Percentiles rank a stretch among this genome's conserved stretches.
Conservation (phyloP, 2,329 filamentous ascomycete species). For the Sporothrix mexicana region DNA sequence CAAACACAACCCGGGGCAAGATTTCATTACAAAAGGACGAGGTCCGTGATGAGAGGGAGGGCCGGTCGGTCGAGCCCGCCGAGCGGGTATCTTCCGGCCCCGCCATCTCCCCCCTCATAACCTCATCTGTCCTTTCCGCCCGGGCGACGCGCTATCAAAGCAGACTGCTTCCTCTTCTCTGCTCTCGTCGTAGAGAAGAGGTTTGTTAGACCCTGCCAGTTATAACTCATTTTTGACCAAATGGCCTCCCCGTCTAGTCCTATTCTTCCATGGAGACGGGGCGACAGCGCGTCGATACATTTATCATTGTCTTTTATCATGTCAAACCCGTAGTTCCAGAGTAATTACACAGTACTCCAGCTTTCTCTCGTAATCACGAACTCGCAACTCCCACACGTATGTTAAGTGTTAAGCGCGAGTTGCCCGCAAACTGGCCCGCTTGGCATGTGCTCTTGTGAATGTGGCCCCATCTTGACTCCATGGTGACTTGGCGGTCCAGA, state of each 20-base stretch:
- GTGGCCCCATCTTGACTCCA: too few relatives aligned
- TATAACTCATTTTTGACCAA: conserved; percentile 28
- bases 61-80: too few relatives aligned
- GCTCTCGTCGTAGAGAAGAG: background rate
- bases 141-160: conserved; percentile 13
- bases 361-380: too few relatives aligned
- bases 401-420: too few relatives aligned
- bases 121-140: conserved; percentile 6
- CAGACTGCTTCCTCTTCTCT: background rate
- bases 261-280: conserved; percentile 16
- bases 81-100: too few relatives aligned
- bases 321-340: too few relatives aligned
- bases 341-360: too few relatives aligned
- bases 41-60: background rate
- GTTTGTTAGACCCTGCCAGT: background rate
- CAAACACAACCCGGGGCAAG: conserved; percentile 38
- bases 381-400: too few relatives aligned
- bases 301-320: too few relatives aligned
- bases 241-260: conserved; percentile 25
- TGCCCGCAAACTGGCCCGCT: background rate
- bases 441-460: background rate
- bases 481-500: background rate
- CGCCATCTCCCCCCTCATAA: background rate
- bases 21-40: background rate
- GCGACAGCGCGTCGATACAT: conserved; percentile 31